A percentile compares a stretch with the other conserved stretches of the same genome.
These are phyloP conservation scores for Diaporthe amygdali DNA, from an alignment of 2,329 filamentous ascomycete genomes.

Conservation along the genomic window DNA sequence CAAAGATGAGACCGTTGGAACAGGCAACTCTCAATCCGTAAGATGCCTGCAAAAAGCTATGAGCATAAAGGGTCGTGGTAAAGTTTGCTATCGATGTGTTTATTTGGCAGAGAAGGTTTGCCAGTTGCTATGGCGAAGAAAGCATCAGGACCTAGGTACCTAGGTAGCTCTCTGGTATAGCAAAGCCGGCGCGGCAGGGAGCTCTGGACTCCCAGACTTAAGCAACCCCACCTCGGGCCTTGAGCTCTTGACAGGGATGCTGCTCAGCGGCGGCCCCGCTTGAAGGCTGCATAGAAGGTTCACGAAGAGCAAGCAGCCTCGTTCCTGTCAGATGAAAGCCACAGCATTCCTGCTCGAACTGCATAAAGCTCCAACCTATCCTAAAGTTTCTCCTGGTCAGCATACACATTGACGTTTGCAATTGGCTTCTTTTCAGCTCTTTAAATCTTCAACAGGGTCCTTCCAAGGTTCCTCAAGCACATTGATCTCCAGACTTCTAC, in stretches of 20 bases:
- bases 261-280: constrained; percentile 16
- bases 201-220: background rate
- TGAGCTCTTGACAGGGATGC: constrained; percentile 10
- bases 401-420: too few relatives aligned
- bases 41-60: too few relatives aligned
- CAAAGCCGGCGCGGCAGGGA: too few relatives aligned
- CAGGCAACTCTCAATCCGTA: background rate
- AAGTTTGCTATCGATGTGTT: too few relatives aligned
- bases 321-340: constrained; percentile 29
- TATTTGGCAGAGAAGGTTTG: background rate
- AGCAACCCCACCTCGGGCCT: constrained; percentile 1
- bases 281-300: constrained; percentile 24
- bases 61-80: too few relatives aligned
- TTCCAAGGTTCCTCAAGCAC: background rate
- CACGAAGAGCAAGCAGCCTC: constrained; percentile 21
- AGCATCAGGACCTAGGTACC: background rate
- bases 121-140: background rate
- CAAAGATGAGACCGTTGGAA: background rate
- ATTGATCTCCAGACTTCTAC: background rate
- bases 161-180: background rate
- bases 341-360: constrained; percentile 9
- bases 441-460: background rate
- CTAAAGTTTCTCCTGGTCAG: constrained; percentile 6
- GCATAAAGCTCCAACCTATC: background rate
- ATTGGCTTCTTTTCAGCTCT: background rate